phyloP scores from a whole-genome alignment of 2,329 filamentous ascomycete species.

The Exophiala alcalophila region DNA sequence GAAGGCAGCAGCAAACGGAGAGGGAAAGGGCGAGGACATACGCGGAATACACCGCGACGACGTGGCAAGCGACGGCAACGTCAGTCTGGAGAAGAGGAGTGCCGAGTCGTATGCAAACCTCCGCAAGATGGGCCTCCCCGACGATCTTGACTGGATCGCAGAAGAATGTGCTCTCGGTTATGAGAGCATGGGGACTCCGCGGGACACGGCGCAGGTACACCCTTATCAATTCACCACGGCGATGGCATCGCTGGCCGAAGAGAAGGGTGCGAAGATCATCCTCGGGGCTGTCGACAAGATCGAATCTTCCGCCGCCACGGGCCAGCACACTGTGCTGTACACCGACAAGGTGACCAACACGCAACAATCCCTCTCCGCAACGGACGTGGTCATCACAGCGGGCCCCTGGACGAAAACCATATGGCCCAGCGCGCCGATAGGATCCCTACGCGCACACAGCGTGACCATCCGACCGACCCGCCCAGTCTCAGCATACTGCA shows the following conservation, averaged over 20 bases:
- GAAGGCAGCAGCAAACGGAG: conserved; percentile 30
- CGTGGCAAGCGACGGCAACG: conserved; percentile 29
- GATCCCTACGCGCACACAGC: conserved; percentile 60
- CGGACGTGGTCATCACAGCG: conserved; percentile 59
- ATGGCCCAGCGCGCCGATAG: conserved; percentile 56
- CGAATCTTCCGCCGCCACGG: conserved; percentile 9
- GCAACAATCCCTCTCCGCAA: conserved; percentile 53
- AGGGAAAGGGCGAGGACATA: conserved; percentile 34
- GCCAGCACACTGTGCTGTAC: conserved; percentile 56
- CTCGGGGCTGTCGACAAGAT: conserved; percentile 69
- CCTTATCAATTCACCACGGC: conserved; percentile 84
- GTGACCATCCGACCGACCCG: conserved; percentile 58
- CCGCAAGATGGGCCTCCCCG: conserved; percentile 62
- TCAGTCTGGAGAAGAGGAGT: conserved; percentile 57
- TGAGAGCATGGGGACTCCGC: conserved; percentile 76
- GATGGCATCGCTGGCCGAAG: conserved; percentile 72
- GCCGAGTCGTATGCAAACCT: conserved; percentile 51
- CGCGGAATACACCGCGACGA: conserved; percentile 20
- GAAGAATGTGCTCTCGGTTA: conserved; percentile 65
- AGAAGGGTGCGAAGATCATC: conserved; percentile 65
- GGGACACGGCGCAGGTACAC: conserved; percentile 89
- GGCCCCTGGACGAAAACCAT: conserved; percentile 60
- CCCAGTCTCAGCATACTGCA: conserved; percentile 48
- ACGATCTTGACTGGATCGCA: conserved; percentile 82
- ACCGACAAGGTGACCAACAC: conserved; percentile 50